These are phyloP conservation scores for Athelia psychrophila DNA, from an alignment of 1,284 basidiomycete species.

Conservation along the genomic window DNA sequence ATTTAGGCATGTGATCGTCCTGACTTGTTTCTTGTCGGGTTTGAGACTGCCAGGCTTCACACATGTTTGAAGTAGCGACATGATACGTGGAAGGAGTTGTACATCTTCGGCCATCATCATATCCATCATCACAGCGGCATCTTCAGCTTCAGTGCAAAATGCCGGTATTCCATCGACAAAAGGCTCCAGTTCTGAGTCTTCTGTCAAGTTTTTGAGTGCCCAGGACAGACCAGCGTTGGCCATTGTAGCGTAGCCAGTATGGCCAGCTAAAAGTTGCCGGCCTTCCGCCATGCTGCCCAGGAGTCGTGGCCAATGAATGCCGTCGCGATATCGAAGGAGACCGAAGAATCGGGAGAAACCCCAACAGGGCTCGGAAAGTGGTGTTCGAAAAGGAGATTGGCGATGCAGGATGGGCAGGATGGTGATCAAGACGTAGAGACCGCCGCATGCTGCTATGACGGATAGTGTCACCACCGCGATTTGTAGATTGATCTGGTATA, in stretches of 20 bases:
- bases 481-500: conserved; percentile 26
- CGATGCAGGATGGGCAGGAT: conserved; percentile 31
- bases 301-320: not conserved
- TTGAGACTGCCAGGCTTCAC: not conserved
- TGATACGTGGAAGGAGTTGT: not conserved
- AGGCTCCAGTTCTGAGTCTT: conserved; percentile 7
- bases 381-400: conserved; percentile 36
- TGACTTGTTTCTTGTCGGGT: not conserved
- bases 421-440: conserved; percentile 29
- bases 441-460: conserved; percentile 23
- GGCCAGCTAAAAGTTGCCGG: not conserved
- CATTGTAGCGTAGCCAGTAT: not conserved
- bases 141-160: not conserved
- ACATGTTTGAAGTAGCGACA: not conserved
- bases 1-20: not conserved
- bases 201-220: conserved; percentile 8
- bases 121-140: not conserved
- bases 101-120: not conserved
- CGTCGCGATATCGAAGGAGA: not conserved
- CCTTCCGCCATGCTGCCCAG: not conserved
- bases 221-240: conserved; percentile 2
- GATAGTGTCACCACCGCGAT: conserved; percentile 29
- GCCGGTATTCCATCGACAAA: conserved; percentile 9
- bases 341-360: conserved; percentile 15
- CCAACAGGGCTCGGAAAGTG: conserved; percentile 33